phyloP scores from a whole-genome alignment of 2,329 filamentous ascomycete genomes.

The Aspergillus brasiliensis region DNA sequence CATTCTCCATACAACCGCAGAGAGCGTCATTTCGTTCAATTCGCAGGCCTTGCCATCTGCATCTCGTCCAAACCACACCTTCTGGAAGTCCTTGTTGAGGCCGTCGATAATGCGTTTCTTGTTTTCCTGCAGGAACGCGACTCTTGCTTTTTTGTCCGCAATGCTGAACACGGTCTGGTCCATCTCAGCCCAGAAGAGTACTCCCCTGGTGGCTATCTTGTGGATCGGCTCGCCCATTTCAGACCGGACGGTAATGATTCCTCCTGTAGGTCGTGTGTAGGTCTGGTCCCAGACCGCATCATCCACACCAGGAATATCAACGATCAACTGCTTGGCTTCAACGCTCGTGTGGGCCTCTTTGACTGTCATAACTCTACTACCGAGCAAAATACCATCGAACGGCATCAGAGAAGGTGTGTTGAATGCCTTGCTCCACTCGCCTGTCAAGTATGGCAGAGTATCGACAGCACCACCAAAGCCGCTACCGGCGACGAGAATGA shows the following conservation, averaged over 20 bases:
- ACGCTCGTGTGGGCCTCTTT: neutral
- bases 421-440: neutral
- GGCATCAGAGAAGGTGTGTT: neutral
- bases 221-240: conserved; percentile 5
- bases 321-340: neutral
- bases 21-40: conserved; percentile 4
- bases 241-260: neutral
- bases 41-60: neutral
- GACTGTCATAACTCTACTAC: neutral
- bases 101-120: neutral
- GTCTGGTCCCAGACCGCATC: neutral
- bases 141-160: neutral
- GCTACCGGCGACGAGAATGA: neutral
- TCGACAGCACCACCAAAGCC: neutral
- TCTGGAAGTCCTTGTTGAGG: conserved; percentile 2
- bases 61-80: conserved; percentile 1
- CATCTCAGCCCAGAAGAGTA: conserved; percentile 5
- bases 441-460: neutral
- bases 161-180: conserved; percentile 9
- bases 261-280: neutral
- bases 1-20: neutral
- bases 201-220: neutral
- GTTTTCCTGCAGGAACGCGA: neutral
- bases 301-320: neutral
- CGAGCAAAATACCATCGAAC: neutral